Evolutionary conservation across 2,329 filamentous ascomycete species (phyloP).

Genomic region (Torrubiellomyces zombiae): DNA sequence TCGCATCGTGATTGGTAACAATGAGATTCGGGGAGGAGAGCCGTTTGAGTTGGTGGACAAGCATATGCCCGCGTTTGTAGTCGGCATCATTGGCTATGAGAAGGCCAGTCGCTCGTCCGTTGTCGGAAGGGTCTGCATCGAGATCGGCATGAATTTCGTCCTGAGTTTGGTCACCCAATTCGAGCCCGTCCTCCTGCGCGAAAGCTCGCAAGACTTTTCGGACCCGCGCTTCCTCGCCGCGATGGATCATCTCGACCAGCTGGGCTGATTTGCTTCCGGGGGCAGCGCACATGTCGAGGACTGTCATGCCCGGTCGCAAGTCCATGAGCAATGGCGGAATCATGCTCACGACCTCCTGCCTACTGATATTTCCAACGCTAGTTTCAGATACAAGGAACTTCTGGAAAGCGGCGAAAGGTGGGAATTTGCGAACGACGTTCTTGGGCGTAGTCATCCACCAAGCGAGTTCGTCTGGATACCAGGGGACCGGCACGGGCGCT

Average conservation of each 20-base stretch:
- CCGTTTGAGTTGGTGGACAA: conserved; percentile 95
- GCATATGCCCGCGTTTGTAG: conserved; percentile 91
- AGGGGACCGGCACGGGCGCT: conserved; percentile 64
- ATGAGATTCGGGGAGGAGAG: conserved; percentile 92
- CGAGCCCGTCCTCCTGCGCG: conserved; percentile 42
- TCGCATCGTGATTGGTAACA: conserved; percentile 95
- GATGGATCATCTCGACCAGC: conserved; percentile 84
- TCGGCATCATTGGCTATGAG: conserved; percentile 93
- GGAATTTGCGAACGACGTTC: conserved; percentile 83
- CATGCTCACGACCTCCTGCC: conserved; percentile 98
- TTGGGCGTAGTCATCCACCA: conserved; percentile 99
- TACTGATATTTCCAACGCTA: conserved; percentile 89
- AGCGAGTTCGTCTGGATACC: conserved; percentile 89
- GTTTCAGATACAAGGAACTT: conserved; percentile 97
- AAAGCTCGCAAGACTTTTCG: conserved; percentile 50
- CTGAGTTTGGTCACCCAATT: conserved; percentile 29
- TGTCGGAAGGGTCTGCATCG: conserved; percentile 47
- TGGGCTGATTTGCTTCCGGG: conserved; percentile 96
- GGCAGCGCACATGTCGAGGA: conserved; percentile 89
- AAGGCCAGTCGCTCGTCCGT: conserved; percentile 77
- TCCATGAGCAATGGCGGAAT: conserved; percentile 92
- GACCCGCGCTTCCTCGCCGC: conserved; percentile 78
- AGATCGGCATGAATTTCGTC: conserved; percentile 33
- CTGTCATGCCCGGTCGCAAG: conserved; percentile 76
- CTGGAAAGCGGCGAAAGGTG: conserved; percentile 88